A percentile compares a stretch with the other conserved stretches of the same genome.
These are phyloP conservation scores for Penicillium subrubescens DNA, from an alignment of 495 filamentous ascomycete species.

Conservation along the genomic window DNA sequence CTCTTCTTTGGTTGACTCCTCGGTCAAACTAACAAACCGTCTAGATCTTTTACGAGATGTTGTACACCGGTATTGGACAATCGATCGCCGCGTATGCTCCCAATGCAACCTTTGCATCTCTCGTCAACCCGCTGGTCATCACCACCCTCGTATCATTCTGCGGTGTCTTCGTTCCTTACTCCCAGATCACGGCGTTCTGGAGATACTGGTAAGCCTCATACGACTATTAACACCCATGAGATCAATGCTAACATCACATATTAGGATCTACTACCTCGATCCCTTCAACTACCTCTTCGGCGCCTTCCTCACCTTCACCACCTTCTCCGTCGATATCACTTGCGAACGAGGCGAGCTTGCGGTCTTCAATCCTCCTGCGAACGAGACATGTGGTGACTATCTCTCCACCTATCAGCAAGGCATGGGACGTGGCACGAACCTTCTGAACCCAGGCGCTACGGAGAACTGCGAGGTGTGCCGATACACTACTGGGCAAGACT, in stretches of 20 bases:
- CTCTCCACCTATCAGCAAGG: slow-evolving; percentile 47
- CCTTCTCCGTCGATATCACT: slow-evolving; percentile 52
- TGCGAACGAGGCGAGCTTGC: slow-evolving; percentile 60
- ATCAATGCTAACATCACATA: slow-evolving; percentile 9
- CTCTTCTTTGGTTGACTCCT: neutral
- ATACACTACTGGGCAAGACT: slow-evolving; percentile 37
- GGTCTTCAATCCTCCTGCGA: slow-evolving; percentile 46
- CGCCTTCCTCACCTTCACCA: slow-evolving; percentile 55
- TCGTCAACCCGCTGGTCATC: slow-evolving; percentile 57
- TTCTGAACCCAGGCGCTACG: slow-evolving; percentile 53
- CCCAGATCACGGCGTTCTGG: slow-evolving; percentile 56
- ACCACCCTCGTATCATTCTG: slow-evolving; percentile 59
- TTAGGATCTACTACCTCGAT: slow-evolving; percentile 59
- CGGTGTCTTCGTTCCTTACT: slow-evolving; percentile 40
- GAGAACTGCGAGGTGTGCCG: slow-evolving; percentile 59
- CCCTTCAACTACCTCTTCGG: slow-evolving; percentile 70
- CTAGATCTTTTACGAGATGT: slow-evolving; percentile 46
- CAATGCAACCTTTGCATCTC: slow-evolving; percentile 54
- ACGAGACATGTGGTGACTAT: slow-evolving; percentile 57
- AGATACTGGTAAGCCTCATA: slow-evolving; percentile 51
- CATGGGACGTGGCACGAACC: slow-evolving; percentile 48
- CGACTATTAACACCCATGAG: slow-evolving; percentile 9
- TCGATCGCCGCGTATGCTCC: slow-evolving; percentile 61
- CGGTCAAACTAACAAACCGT: neutral
- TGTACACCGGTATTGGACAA: slow-evolving; percentile 61